Base-by-base conservation (phyloP, 306 rosid species). In the Crotalaria pallida region DNA sequence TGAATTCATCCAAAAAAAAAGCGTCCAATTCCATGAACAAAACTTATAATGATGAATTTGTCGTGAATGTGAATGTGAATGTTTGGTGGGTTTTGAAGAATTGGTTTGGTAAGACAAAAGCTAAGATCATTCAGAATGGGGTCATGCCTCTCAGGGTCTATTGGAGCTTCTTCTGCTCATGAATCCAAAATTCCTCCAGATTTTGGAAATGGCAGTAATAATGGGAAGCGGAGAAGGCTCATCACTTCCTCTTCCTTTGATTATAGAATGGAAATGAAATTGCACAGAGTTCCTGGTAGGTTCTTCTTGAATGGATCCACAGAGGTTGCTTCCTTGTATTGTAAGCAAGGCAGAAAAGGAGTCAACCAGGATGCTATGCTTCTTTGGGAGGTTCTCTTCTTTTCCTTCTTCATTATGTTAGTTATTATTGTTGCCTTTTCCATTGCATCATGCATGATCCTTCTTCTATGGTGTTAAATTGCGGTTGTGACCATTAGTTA, bases 361-460 rank as follows among this genome's bases (percentile, higher is more conserved):
- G 19, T 79, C 70, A 93, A 93, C 65, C 98, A 93, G 77, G 98
- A 93, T 51, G 87, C 98, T 2, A 85, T 93, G 89, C 84, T 93
- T 79, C 85, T 87, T 52, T 93, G 98, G 98, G 94, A 93, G 96
- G 97, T 88, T 22, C n/a, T 3, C 58, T 22, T 40, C 59, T 65
- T 15, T 75, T 34, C 40, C 29, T 26, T 26, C 29, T 26, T 26
- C 29, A 26, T 26, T 26, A 26, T 26, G n/a, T n/a, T n/a, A n/a
- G n/a, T n/a, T n/a, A 7, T 1, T 34, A 34, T 1, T 34, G 13
- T 9, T 38, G 44, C 44, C 36, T 59, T 40, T 67, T 15, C 1
- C 47, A 19, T 68, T 13, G 61, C 27, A 50, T 18, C 48, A 6
- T 51, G n/a, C 29, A 26, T 34, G 40, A 12, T 19, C 10, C 24